Conservation (phyloP, 2,329 filamentous ascomycete genomes). For the Aspergillus bombycis region DNA sequence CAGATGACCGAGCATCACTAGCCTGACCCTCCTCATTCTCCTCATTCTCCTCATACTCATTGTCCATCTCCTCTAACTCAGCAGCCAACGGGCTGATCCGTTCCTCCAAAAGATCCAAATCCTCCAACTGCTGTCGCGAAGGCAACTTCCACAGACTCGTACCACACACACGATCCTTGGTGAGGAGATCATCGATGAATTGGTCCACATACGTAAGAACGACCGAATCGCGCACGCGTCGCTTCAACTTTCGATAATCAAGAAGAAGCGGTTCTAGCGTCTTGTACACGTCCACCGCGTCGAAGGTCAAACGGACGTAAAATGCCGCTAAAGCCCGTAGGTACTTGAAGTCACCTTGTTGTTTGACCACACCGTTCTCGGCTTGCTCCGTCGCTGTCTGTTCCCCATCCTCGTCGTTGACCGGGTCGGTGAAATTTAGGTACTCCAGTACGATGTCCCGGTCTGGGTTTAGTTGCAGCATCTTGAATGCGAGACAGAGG, state of each 20-base stretch:
- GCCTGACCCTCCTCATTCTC: slow-evolving; percentile 27
- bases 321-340: slow-evolving; percentile 86
- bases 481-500: slow-evolving; percentile 90
- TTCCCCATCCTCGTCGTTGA: slow-evolving; percentile 46
- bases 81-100: slow-evolving; percentile 82
- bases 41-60: slow-evolving; percentile 30
- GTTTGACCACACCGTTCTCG: slow-evolving; percentile 36
- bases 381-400: slow-evolving; percentile 25
- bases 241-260: slow-evolving; percentile 81
- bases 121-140: slow-evolving; percentile 78
- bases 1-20: slow-evolving; percentile 27
- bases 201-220: slow-evolving; percentile 81
- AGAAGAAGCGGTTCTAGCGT: slow-evolving; percentile 80
- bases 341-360: slow-evolving; percentile 66
- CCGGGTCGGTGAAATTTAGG: slow-evolving; percentile 75
- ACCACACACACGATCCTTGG: slow-evolving; percentile 85
- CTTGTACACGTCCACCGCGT: slow-evolving; percentile 77
- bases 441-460: slow-evolving; percentile 81
- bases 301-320: slow-evolving; percentile 87
- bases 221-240: slow-evolving; percentile 74
- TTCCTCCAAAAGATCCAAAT: slow-evolving; percentile 83
- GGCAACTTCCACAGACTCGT: slow-evolving; percentile 94
- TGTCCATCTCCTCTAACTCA: slow-evolving; percentile 52
- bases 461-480: slow-evolving; percentile 82
- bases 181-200: slow-evolving; percentile 89